Evolutionary conservation across 139 green algal species (phyloP), one percentile per base, ranked within the genome.

Genomic region (Coelastrella sp.): DNA sequence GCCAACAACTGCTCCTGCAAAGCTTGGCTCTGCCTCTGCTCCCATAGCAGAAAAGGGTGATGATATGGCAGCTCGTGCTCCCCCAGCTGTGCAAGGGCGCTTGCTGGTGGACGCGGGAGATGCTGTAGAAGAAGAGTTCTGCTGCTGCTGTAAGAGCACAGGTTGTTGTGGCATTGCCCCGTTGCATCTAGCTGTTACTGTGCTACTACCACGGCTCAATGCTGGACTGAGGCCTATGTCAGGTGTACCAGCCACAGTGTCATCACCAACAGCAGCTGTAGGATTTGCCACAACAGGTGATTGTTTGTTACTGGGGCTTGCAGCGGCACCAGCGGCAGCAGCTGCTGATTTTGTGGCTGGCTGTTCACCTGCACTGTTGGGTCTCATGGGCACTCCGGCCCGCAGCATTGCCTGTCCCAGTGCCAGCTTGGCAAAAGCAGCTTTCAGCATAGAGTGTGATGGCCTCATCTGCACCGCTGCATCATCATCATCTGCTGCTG

Each of bases 341-440:
- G 66, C 66, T 74, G 66, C 66, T 74, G 66, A 32, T 15, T 25
- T 13, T 53, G 13, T 23, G 38, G 69, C 40, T 41, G 69, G 21
- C 23, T 40, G 21, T 38, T 17, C 21, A 21, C 37, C 67, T 23
- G 48, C 32, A 27, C 15, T 35, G 35, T 69, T 82, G 8, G 9
- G 23, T 15, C 17, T 30, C 53, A 51, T 82, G 32, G 62, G 62
- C 27, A 40, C 27, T 4, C 30, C 62, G 6, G 51, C 53, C 1
- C 75, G 51, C 75, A 82, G 38, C 75, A 71, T 82, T 3, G 75
- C 75, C 34, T 82, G 75, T 4, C 75, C 75, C 23, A 82, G 37
- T 40, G 75, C 75, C 9, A 82, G 53, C 53, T 69, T 69, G 8
- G 75, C 75, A 69, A 82, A 82, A 27, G 75, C 75, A 71, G 75